Evolutionary conservation across 1,139 yeast species (phyloP).

Genomic region (Pichia sp.): DNA sequence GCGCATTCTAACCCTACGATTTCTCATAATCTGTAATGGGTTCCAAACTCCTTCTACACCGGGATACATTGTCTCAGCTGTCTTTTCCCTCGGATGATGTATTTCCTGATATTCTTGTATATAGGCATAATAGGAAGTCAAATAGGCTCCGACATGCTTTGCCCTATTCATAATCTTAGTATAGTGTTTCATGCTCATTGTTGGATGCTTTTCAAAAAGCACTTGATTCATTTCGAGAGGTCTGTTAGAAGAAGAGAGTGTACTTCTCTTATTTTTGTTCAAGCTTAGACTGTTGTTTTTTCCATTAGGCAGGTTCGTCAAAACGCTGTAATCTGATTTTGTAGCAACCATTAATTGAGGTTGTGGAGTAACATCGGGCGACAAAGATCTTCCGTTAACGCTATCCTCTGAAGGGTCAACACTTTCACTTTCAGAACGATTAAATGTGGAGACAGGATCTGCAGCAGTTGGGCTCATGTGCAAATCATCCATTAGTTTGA

Average conservation of each 20-base stretch:
- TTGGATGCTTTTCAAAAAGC: slow-evolving; percentile 4
- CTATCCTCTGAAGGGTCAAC: background rate
- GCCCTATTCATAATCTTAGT: slow-evolving; percentile 35
- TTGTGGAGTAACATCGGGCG: background rate
- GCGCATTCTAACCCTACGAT: slow-evolving; percentile 53
- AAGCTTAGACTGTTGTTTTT: background rate
- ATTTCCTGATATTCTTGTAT: slow-evolving; percentile 33
- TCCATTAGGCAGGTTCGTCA: background rate
- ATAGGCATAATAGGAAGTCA: slow-evolving; percentile 49
- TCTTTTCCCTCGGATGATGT: slow-evolving; percentile 23
- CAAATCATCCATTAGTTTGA: slow-evolving; percentile 14
- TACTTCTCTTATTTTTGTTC: background rate
- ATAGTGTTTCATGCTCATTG: slow-evolving; percentile 33
- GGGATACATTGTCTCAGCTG: slow-evolving; percentile 30
- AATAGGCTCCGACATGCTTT: slow-evolving; percentile 47
- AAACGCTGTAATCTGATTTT: slow-evolving; percentile 7
- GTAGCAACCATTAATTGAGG: background rate
- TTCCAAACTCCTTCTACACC: slow-evolving; percentile 69
- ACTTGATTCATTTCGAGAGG: slow-evolving; percentile 1
- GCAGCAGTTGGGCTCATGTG: slow-evolving; percentile 6
- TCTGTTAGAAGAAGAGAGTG: background rate
- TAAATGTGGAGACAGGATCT: background rate
- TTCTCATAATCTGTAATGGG: slow-evolving; percentile 75
- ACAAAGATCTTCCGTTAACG: background rate
- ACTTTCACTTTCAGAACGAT: background rate